phyloP scores from a whole-genome alignment of 768 basidiomycete species.

The Agrocybe chaxingu region DNA sequence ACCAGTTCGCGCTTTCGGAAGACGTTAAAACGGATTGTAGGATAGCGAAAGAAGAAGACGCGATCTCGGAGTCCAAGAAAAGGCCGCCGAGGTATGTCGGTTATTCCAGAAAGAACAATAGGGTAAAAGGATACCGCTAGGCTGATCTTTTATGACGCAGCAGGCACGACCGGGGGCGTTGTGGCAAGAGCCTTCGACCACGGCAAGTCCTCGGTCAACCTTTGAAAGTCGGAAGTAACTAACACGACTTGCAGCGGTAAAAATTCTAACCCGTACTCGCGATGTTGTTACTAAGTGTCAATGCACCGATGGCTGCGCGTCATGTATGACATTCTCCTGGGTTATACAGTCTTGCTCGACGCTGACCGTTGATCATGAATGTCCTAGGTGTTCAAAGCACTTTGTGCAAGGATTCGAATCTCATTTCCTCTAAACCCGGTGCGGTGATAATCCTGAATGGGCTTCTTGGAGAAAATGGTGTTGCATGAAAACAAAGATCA shows the following conservation, averaged over 20 bases:
- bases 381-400: constrained; percentile 62
- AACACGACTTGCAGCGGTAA: constrained; percentile 37
- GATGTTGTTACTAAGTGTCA: constrained; percentile 55
- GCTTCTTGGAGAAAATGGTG: constrained; percentile 46
- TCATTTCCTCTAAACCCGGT: constrained; percentile 74
- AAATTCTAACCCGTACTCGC: constrained; percentile 58
- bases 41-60: constrained; percentile 71
- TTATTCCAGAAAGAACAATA: neutral
- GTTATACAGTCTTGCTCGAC: neutral
- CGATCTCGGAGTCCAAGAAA: constrained; percentile 47
- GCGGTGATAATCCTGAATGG: constrained; percentile 63
- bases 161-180: constrained; percentile 68
- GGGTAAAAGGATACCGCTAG: constrained; percentile 29
- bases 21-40: constrained; percentile 86
- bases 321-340: constrained; percentile 43
- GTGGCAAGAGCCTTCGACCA: constrained; percentile 83
- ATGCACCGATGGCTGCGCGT: constrained; percentile 67
- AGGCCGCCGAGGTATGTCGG: constrained; percentile 59
- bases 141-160: constrained; percentile 76
- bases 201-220: constrained; percentile 37
- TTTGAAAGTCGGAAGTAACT: neutral
- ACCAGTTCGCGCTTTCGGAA: constrained; percentile 63
- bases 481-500: constrained; percentile 13
- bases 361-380: neutral
- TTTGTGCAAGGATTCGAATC: constrained; percentile 66